Percentiles rank a stretch among this genome's conserved stretches.
Evolutionary conservation across 2,329 filamentous ascomycete genomes (phyloP).

Genomic region (Cladophialophora immunda): DNA sequence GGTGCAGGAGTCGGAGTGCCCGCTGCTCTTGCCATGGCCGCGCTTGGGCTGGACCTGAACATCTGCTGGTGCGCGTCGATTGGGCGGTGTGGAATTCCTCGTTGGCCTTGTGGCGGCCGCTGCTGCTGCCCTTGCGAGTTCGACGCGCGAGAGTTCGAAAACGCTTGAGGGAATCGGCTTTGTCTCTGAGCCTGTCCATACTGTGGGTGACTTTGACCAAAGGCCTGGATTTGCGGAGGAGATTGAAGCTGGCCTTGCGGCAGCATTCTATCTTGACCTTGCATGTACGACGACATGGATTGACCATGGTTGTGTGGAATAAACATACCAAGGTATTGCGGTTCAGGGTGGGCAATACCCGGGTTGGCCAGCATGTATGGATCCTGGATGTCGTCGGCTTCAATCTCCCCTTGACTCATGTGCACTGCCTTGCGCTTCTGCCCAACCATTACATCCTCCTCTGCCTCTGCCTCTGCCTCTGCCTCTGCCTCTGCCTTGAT

Average conservation of each 20-base stretch:
- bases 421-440: slow-evolving; percentile 14
- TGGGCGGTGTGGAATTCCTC: neutral
- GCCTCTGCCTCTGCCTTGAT: neutral
- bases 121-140: neutral
- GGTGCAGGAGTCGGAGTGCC: slow-evolving; percentile 13
- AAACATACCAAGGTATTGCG: neutral
- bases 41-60: neutral
- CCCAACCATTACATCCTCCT: neutral
- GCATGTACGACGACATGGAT: neutral
- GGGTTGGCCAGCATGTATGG: neutral
- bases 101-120: slow-evolving; percentile 1
- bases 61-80: neutral
- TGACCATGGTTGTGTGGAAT: neutral
- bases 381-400: neutral
- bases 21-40: neutral
- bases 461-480: neutral
- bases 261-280: neutral
- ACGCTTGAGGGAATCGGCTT: neutral
- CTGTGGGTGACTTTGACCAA: neutral
- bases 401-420: neutral
- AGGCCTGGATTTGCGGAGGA: neutral
- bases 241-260: too few relatives aligned
- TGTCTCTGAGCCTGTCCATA: neutral
- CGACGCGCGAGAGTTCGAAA: neutral
- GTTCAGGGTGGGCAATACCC: neutral